Conservation (phyloP, 2,329 filamentous ascomycete species). For the Scytalidium sp. region DNA sequence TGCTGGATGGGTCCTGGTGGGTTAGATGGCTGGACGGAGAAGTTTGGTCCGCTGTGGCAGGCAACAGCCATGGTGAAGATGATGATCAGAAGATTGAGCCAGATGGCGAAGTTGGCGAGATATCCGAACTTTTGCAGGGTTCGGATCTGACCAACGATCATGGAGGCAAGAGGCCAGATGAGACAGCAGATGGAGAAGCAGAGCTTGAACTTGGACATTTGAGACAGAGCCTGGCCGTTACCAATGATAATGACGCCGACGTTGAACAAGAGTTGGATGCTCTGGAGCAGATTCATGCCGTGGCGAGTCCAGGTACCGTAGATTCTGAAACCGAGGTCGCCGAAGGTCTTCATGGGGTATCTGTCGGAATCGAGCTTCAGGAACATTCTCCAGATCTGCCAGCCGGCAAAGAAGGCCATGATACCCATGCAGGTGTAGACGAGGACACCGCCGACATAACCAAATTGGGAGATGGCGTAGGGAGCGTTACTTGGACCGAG, state of each 20-base stretch:
- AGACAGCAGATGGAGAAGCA: constrained; percentile 53
- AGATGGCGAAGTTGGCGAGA: constrained; percentile 55
- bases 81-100: constrained; percentile 52
- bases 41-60: constrained; percentile 47
- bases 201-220: constrained; percentile 42
- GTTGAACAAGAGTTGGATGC: constrained; percentile 45
- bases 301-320: constrained; percentile 42
- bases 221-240: constrained; percentile 50
- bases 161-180: constrained; percentile 47
- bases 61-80: constrained; percentile 51
- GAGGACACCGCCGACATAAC: constrained; percentile 25
- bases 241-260: constrained; percentile 49
- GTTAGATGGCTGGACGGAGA: constrained; percentile 25
- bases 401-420: constrained; percentile 14
- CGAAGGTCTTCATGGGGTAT: constrained; percentile 14
- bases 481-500: constrained; percentile 12
- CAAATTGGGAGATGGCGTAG: constrained; percentile 29
- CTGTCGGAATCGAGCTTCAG: constrained; percentile 16
- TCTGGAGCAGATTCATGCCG: constrained; percentile 44
- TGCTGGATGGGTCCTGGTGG: constrained; percentile 21
- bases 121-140: constrained; percentile 52
- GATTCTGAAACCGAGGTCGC: constrained; percentile 40
- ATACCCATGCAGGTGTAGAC: constrained; percentile 14
- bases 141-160: constrained; percentile 52
- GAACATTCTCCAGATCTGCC: constrained; percentile 18